Evolutionary conservation across 306 rosid genomes (phyloP), one percentile per base, ranked within the genome.

Genomic region (Acmispon strigosus): DNA sequence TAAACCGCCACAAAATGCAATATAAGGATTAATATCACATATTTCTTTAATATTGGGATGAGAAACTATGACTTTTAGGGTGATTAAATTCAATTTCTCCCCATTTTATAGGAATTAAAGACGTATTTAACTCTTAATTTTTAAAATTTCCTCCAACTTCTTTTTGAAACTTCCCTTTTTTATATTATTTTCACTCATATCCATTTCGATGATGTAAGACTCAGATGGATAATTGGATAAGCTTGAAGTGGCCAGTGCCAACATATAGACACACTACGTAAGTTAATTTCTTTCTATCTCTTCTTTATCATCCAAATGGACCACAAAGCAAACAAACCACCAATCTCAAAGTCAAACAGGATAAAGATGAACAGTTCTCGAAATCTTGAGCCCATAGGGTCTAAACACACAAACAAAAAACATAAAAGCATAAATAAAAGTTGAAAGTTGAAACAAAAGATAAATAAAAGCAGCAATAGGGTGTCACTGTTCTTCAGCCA

Each of bases 201-300:
- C 86, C 70, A 76, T 86, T 79, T 83, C 78, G 29, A 12, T 75
- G 82, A 84, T 51, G 89, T 73, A 72, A 77, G 76, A 77, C 58
- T 73, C 65, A 74, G 51, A 69, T 76, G 81, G 89, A 83, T 83
- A 82, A 83, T 73, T 68, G 76, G 96, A 87, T 85, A 91, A 85
- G 87, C 77, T 64, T 78, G 32, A 27, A 2, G 2, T 27, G 54
- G 47, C 9, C 7, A 18, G 34, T 83, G 59, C 74, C 85, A 62
- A 32, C 6, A 27, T 27, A 39, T 64, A 52, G 69, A 62, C 62
- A 62, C 62, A 62, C 37, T 86, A 49, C 19, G 27, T 27, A 27
- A 27, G 32, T 27, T 27, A 27, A 27, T 27, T 27, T 27, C 32
- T 27, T 27, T 4, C 32, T 27, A 27, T 27, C 32, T 27, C 32